A percentile compares a stretch with the other conserved stretches of the same genome.
Evolutionary conservation across 495 filamentous ascomycete species (phyloP).

Genomic region (Aspergillus homomorphus): DNA sequence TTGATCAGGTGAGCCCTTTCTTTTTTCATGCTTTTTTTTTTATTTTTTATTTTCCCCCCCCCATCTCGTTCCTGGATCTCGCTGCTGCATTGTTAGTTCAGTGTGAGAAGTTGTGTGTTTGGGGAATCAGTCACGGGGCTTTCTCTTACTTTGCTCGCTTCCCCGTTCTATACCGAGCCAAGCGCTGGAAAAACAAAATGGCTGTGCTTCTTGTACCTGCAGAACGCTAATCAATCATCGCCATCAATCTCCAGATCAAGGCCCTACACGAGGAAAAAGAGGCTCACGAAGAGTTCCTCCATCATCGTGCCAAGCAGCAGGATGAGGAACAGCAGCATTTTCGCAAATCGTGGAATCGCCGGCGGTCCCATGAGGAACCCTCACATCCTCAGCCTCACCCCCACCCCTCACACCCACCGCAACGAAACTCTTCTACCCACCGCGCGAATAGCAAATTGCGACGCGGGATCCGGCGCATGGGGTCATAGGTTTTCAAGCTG

Average conservation of each 20-base stretch:
- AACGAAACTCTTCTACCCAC: background rate
- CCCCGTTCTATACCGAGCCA: background rate
- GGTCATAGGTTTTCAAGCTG: background rate
- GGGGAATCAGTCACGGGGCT: too few relatives aligned
- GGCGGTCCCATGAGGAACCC: slow-evolving; percentile 20
- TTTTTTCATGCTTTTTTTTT: background rate
- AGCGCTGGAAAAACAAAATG: slow-evolving; percentile 4
- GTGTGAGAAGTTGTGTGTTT: too few relatives aligned
- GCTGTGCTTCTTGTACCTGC: slow-evolving; percentile 4
- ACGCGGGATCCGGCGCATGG: slow-evolving; percentile 6
- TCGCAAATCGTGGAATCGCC: slow-evolving; percentile 37
- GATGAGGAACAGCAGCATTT: slow-evolving; percentile 40
- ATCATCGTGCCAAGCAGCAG: slow-evolving; percentile 36
- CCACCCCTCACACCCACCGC: background rate
- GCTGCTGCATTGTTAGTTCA: too few relatives aligned
- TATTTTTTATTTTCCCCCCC: background rate
- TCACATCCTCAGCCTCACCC: background rate
- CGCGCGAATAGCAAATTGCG: slow-evolving; percentile 9
- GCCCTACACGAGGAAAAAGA: slow-evolving; percentile 39
- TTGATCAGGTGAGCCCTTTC: slow-evolving; percentile 32
- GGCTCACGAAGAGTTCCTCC: slow-evolving; percentile 34
- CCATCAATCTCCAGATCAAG: too few relatives aligned
- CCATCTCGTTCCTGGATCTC: slow-evolving; percentile 2
- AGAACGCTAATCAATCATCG: background rate
- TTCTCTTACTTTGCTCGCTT: background rate